Conservation (phyloP, 148 eudicot genomes). For the Rhododendron griersonianum region DNA sequence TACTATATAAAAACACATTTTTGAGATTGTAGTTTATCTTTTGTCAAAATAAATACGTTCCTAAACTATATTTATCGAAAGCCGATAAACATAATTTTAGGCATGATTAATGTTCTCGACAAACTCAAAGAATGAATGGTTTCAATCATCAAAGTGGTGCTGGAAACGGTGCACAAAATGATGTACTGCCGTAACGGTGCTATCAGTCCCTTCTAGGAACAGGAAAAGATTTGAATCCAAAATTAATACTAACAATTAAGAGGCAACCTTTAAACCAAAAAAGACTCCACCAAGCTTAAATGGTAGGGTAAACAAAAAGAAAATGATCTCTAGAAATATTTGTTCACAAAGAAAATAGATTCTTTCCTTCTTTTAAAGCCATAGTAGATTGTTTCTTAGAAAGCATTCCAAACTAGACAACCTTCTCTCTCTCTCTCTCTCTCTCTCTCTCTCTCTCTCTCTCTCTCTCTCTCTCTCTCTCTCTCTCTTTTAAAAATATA, state of each 20-base stretch:
- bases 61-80: too few species aligned
- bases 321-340: not conserved
- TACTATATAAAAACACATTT: not conserved
- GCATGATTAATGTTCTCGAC: not conserved
- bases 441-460: not conserved
- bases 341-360: not conserved
- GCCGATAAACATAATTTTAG: too few species aligned
- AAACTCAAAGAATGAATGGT: too few species aligned
- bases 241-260: not conserved
- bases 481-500: not conserved
- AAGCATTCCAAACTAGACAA: not conserved
- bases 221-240: too few species aligned
- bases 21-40: not conserved
- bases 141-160: not conserved
- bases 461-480: not conserved
- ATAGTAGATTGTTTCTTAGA: not conserved
- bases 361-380: not conserved
- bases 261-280: not conserved
- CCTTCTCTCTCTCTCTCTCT: not conserved
- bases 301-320: not conserved
- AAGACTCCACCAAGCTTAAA: not conserved
- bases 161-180: too few species aligned
- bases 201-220: too few species aligned
- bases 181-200: fast-evolving
- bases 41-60: not conserved